phyloP scores from a whole-genome alignment of 2,329 filamentous ascomycete genomes.

The Clarireedia paspali region DNA sequence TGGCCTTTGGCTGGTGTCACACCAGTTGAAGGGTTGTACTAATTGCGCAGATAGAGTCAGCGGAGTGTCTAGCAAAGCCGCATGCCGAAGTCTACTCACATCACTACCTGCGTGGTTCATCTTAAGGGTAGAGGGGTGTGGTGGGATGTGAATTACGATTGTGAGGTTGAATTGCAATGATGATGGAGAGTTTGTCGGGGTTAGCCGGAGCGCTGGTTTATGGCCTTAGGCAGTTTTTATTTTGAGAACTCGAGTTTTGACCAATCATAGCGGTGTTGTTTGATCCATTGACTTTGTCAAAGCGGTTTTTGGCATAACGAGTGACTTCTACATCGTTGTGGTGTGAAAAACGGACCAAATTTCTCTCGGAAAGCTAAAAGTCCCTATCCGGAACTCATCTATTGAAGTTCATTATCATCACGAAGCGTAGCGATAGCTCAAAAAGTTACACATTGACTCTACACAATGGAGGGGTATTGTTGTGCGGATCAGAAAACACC shows the following conservation, averaged over 20 bases:
- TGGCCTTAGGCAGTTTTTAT: not conserved
- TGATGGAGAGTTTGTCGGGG: slow-evolving; percentile 8
- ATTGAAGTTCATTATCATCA: too few species aligned
- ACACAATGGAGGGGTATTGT: too few species aligned
- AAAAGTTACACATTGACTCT: too few species aligned
- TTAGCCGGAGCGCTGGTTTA: not conserved
- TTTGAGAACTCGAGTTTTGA: not conserved
- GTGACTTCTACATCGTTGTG: too few species aligned
- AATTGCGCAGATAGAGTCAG: not conserved
- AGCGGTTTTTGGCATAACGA: too few species aligned
- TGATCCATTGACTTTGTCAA: too few species aligned
- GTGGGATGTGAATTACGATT: slow-evolving; percentile 1
- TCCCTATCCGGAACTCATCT: too few species aligned
- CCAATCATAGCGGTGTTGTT: too few species aligned
- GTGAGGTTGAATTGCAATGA: slow-evolving; percentile 2
- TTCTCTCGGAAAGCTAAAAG: too few species aligned
- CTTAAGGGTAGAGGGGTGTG: not conserved
- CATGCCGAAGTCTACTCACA: not conserved
- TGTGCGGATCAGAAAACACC: too few species aligned
- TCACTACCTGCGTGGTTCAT: slow-evolving; percentile 4
- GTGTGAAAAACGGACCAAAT: too few species aligned
- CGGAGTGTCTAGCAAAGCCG: not conserved
- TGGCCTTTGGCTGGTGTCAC: slow-evolving; percentile 10
- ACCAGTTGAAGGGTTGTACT: slow-evolving; percentile 19
- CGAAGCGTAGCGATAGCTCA: too few species aligned